Base-by-base conservation (phyloP, 2,329 filamentous ascomycete genomes). In the Emericellopsis cladophorae region DNA sequence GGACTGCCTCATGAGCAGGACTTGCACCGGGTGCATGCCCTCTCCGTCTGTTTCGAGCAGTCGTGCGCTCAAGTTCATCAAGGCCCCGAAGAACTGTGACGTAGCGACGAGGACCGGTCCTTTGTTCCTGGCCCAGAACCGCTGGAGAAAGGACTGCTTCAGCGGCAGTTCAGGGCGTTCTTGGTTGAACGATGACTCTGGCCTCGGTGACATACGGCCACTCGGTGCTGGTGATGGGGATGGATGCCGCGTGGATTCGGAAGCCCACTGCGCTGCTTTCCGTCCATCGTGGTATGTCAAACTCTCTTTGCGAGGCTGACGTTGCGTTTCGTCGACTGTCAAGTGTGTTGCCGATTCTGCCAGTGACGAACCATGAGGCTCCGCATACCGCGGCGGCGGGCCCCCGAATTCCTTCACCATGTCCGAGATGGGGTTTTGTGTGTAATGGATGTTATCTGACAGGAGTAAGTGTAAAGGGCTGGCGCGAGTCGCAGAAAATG, bases 61-160 rank as follows among this genome's bases (percentile, higher is more conserved):
- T 16, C 87, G 72, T 1, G 86, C 84, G 33, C 79, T 78, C 9
- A 93, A 75, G 56, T 92, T 93, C 89, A 95, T 95, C 40, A 84
- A 60, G 0, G 82, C 79, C 2, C 81, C 86, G 50, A 95, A 95
- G 31, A 92, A 65, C 58, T 94, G 87, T 0, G 86, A 74, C 3
- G 81, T 45, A 15, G 88, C 66, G 35, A 95, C 84, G 36, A 88
- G 66, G 18, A 82, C 65, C 16, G 89, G 71, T 2, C 84, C 84
- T 48, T 81, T 80, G 52, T 92, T 88, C 41, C 66, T 63, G 5
- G 60, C 47, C 81, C 81, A 87, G 47, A 76, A 61, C 18, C 44
- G 45, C 18, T 47, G 40, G 44, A 54, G 46, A 10, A 66, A 36
- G 4, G 50, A 49, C 31, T 33, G 39, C 39, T 24, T 26, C 31